These are phyloP conservation scores for Coemansia sp. DNA, from an alignment of 371 early-diverging fungal species.

Conservation along the genomic window DNA sequence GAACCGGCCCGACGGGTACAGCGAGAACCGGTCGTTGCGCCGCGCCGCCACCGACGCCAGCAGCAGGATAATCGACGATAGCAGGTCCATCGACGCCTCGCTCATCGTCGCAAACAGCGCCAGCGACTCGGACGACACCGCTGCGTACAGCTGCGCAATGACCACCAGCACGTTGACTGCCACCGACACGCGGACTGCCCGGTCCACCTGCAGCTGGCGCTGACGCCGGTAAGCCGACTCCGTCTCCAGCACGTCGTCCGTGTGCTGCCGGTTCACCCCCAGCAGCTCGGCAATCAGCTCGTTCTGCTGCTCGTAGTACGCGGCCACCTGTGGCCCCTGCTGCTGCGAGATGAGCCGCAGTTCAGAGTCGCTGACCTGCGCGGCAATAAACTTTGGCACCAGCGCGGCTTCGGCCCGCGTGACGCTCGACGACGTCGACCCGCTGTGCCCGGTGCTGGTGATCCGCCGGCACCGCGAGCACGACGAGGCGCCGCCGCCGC, in stretches of 20 bases:
- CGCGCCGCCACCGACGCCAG: constrained; percentile 59
- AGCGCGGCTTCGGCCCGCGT: constrained; percentile 39
- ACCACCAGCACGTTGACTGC: constrained; percentile 79
- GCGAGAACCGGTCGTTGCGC: constrained; percentile 60
- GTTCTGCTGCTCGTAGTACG: constrained; percentile 82
- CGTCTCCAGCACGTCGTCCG: constrained; percentile 33
- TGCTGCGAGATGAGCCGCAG: constrained; percentile 22
- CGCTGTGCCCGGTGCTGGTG: constrained; percentile 14
- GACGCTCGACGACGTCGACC: constrained; percentile 27
- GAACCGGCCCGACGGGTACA: constrained; percentile 87
- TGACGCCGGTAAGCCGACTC: constrained; percentile 30
- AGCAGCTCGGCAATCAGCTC: constrained; percentile 69
- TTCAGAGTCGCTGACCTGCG: constrained; percentile 31
- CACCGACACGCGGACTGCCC: constrained; percentile 84
- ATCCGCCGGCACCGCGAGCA: constrained; percentile 36
- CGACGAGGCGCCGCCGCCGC: constrained; percentile 6
- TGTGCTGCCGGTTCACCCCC: constrained; percentile 44
- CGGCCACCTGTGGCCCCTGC: constrained; percentile 32
- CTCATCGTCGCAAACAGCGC: constrained; percentile 90
- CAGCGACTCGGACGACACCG: constrained; percentile 80
- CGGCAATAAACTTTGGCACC: constrained; percentile 42
- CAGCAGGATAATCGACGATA: constrained; percentile 69
- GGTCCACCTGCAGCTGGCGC: constrained; percentile 57
- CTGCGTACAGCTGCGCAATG: constrained; percentile 77
- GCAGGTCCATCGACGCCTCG: constrained; percentile 90